phyloP scores from a whole-genome alignment of 208 protist genomes.

The Wallacemonas sp. region DNA sequence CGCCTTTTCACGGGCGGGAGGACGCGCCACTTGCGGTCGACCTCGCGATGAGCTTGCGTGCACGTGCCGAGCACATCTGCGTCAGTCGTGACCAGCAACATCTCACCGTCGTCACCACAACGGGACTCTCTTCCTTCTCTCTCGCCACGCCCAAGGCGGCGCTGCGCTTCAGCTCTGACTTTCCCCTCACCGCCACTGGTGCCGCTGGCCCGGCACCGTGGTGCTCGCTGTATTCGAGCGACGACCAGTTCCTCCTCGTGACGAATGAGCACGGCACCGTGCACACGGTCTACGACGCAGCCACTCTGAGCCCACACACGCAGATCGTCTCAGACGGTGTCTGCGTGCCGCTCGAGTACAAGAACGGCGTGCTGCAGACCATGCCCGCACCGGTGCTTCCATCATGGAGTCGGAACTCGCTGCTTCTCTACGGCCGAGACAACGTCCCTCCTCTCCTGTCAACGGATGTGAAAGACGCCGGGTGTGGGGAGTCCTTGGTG shows the following conservation, averaged over 20 bases:
- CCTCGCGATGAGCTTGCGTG: constrained; percentile 1
- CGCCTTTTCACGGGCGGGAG: constrained; percentile 5
- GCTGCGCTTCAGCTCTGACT: background rate
- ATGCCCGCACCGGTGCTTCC: constrained; percentile 57
- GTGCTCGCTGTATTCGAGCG: constrained; percentile 13
- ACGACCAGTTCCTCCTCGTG: constrained; percentile 1
- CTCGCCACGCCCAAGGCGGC: background rate
- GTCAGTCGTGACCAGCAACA: constrained; percentile 60
- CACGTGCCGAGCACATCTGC: constrained; percentile 41
- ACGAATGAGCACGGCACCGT: constrained; percentile 13
- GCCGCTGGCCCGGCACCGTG: background rate
- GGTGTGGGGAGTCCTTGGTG: background rate
- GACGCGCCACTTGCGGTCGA: background rate
- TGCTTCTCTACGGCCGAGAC: constrained; percentile 16
- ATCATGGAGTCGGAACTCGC: constrained; percentile 33
- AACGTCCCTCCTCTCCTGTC: background rate
- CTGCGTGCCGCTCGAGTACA: constrained; percentile 48
- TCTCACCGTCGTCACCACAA: constrained; percentile 50
- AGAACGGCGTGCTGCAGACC: constrained; percentile 37
- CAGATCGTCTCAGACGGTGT: constrained; percentile 20
- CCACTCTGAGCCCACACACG: background rate
- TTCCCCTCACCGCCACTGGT: background rate
- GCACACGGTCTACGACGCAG: constrained; percentile 1
- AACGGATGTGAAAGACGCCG: background rate
- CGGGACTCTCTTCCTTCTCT: constrained; percentile 3